Evolutionary conservation across 495 filamentous ascomycete genomes (phyloP), one percentile per base, ranked within the genome.

Genomic region (Aspergillus taichungensis): DNA sequence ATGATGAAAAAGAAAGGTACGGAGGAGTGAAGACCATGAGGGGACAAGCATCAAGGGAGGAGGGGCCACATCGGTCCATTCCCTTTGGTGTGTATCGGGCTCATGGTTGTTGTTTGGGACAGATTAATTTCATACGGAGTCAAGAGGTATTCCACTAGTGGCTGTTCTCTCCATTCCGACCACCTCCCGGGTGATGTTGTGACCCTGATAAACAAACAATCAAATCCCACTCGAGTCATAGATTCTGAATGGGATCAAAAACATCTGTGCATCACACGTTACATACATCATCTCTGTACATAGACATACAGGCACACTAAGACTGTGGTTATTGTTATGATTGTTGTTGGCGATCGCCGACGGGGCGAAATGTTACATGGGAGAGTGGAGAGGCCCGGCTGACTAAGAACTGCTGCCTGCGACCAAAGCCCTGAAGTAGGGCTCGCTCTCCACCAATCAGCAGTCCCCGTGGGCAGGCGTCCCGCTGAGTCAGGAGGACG

Each of bases 401-500:
- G 11, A n/a, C 27, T 34, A 18, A 24, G 37, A 32, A 30, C 12
- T 11, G n/a, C 13, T 36, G 8, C 34, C 31, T 32, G 13, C n/a
- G n/a, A n/a, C n/a, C n/a, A n/a, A 34, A 44, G 37, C 50, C 48
- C 50, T 42, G 43, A 33, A 18, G 5, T 27, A 36, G 31, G 28
- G 33, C 14, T 28, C 5, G 2, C 0, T 6, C 8, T 5, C 6
- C 14, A 6, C 51, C 52, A 49, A 55, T 50, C 31, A 45, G 1
- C 13, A n/a, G 10, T 8, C 33, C 1, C 3, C 1, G 3, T 11
- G 10, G 10, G 11, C 9, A 34, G 51, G 37, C 9, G 9, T 2
- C 5, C 37, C 45, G 57, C 62, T 69, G 59, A 69, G 42, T 67
- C 54, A 67, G 47, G 43, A 55, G 64, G 64, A 60, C 64, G 57